phyloP scores from a whole-genome alignment of 805 yeast species.

The Tanozyma kutaoensis region DNA sequence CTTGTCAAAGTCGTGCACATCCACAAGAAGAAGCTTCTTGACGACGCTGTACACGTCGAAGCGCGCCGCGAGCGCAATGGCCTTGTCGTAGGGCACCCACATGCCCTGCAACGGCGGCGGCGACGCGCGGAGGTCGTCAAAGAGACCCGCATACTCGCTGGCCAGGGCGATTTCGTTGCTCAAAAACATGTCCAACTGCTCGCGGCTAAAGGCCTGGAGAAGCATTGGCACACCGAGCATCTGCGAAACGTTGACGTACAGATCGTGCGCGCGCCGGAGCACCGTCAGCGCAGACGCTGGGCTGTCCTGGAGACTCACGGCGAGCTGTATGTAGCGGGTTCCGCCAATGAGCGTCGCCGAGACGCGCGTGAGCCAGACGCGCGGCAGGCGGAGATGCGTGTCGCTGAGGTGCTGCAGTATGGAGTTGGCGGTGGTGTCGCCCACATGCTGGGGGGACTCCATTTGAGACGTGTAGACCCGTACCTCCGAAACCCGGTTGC shows the following conservation, averaged over 20 bases:
- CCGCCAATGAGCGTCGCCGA: slow-evolving; percentile 18
- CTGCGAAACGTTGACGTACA: slow-evolving; percentile 25
- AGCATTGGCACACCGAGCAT: slow-evolving; percentile 19
- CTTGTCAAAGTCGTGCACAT: slow-evolving; percentile 29
- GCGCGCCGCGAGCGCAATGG: slow-evolving; percentile 22
- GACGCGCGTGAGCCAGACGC: slow-evolving; percentile 2
- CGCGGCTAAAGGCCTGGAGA: slow-evolving; percentile 11
- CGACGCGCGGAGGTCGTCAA: slow-evolving; percentile 6
- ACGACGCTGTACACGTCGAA: slow-evolving; percentile 25
- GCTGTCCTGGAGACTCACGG: slow-evolving; percentile 3
- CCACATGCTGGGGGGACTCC: slow-evolving; percentile 29
- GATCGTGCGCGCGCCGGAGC: slow-evolving; percentile 28
- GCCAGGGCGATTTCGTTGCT: slow-evolving; percentile 19
- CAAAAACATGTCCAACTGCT: slow-evolving; percentile 17
- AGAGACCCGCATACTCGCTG: slow-evolving; percentile 14
- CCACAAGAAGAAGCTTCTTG: slow-evolving; percentile 25
- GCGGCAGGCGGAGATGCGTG: slow-evolving; percentile 15
- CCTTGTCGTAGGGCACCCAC: slow-evolving; percentile 32
- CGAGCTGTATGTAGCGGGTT: slow-evolving; percentile 22
- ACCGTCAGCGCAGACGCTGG: slow-evolving; percentile 8
- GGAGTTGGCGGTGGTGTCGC: slow-evolving; percentile 27
- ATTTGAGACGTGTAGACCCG: slow-evolving; percentile 11
- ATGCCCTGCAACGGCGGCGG: slow-evolving; percentile 15
- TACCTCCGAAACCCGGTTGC: neutral
- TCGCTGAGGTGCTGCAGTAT: slow-evolving; percentile 20